Conservation (phyloP, 2,329 filamentous ascomycete species). For the Aspergillus sp. region DNA sequence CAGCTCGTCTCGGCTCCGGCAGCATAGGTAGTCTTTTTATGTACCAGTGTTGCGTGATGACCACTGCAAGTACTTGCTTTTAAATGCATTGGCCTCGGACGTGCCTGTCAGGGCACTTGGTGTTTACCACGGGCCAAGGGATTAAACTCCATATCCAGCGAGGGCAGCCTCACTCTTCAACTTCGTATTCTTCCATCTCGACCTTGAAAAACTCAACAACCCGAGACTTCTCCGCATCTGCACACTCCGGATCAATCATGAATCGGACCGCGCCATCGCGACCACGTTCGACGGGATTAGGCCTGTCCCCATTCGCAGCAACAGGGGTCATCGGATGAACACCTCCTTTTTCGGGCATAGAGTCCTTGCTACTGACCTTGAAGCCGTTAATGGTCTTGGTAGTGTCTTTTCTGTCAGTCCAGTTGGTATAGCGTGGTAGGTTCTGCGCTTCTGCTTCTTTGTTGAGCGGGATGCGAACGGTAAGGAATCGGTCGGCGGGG, state of each 20-base stretch:
- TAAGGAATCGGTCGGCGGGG: constrained; percentile 70
- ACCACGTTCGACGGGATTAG: constrained; percentile 36
- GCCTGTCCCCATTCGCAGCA: constrained; percentile 39
- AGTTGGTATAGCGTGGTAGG: constrained; percentile 56
- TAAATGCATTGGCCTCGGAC: too few species aligned
- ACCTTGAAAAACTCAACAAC: constrained; percentile 63
- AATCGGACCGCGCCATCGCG: constrained; percentile 75
- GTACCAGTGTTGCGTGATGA: too few species aligned
- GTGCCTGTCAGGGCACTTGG: too few species aligned
- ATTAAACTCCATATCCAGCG: too few species aligned
- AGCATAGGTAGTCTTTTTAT: too few species aligned
- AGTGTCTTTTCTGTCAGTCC: constrained; percentile 28
- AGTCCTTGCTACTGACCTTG: constrained; percentile 15
- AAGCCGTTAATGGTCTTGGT: constrained; percentile 13
- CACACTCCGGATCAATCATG: constrained; percentile 72
- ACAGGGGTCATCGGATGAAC: constrained; percentile 39
- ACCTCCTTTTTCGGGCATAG: constrained; percentile 20
- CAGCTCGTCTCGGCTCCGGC: too few species aligned
- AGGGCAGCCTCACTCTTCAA: constrained; percentile 23
- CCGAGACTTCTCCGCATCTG: constrained; percentile 59
- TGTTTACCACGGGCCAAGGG: too few species aligned
- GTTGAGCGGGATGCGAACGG: constrained; percentile 79
- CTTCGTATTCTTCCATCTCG: constrained; percentile 61
- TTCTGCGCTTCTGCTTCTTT: constrained; percentile 61
- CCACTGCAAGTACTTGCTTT: too few species aligned